Evolutionary conservation across 177 flowering plant species (phyloP).

Genomic region (Vitis hybrid): DNA sequence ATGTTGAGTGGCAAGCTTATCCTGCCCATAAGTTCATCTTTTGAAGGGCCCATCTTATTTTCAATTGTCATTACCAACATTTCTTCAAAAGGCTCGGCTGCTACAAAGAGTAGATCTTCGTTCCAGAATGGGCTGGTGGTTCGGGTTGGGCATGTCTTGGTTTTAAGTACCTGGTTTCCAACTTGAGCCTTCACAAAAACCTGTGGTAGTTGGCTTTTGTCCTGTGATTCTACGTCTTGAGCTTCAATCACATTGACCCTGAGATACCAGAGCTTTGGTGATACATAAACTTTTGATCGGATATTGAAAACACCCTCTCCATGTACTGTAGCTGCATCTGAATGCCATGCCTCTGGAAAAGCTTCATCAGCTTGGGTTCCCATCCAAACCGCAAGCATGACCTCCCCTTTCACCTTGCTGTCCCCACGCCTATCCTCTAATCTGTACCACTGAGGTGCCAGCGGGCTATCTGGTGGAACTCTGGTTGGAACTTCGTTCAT

Average conservation of each 20-base stretch:
- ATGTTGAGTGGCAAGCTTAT: slow-evolving; percentile 35
- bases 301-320: slow-evolving; percentile 79
- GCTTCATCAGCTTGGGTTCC: slow-evolving; percentile 95
- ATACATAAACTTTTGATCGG: slow-evolving; percentile 83
- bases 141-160: slow-evolving; percentile 46
- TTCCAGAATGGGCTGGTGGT: slow-evolving; percentile 76
- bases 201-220: slow-evolving; percentile 55
- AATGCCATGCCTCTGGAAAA: slow-evolving; percentile 90
- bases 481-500: slow-evolving; percentile 70
- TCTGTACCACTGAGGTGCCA: slow-evolving; percentile 89
- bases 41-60: slow-evolving; percentile 39
- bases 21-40: slow-evolving; percentile 67
- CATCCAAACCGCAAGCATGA: slow-evolving; percentile 94
- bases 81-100: slow-evolving; percentile 91
- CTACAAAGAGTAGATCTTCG: slow-evolving; percentile 82
- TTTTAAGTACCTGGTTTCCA: slow-evolving; percentile 72
- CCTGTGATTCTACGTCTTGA: slow-evolving; percentile 68
- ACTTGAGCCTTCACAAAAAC: slow-evolving; percentile 65
- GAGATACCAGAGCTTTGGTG: slow-evolving; percentile 90
- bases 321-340: slow-evolving; percentile 77
- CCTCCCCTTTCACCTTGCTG: slow-evolving; percentile 60
- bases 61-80: slow-evolving; percentile 57
- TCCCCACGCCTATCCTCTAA: slow-evolving; percentile 62
- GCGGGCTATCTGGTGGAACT: slow-evolving; percentile 80
- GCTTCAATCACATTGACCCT: slow-evolving; percentile 92